A percentile compares a stretch with the other conserved stretches of the same genome.
These are phyloP conservation scores for Licmophora abbreviata DNA, from an alignment of 108 stramenopile species.

Conservation along the genomic window DNA sequence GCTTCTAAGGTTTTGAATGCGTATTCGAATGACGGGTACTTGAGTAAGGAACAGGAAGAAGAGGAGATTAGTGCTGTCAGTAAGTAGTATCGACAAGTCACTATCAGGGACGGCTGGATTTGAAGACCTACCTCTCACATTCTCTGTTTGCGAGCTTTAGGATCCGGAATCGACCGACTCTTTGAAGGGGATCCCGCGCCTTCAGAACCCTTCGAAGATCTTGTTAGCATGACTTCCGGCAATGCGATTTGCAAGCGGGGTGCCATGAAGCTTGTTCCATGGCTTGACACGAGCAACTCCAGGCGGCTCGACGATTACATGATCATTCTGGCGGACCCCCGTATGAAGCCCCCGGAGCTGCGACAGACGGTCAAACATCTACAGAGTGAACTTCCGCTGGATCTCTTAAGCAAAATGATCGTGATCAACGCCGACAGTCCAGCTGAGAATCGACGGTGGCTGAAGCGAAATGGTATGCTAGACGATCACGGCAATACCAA, in stretches of 20 bases:
- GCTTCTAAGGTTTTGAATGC: slow-evolving; percentile 7
- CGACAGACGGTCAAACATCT: slow-evolving; percentile 39
- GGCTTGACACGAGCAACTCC: slow-evolving; percentile 24
- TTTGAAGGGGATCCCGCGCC: slow-evolving; percentile 83
- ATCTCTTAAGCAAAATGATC: slow-evolving; percentile 35
- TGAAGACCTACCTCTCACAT: no score
- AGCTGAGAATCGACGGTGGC: slow-evolving; percentile 57
- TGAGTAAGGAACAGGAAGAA: slow-evolving; percentile 67
- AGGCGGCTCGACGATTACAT: slow-evolving; percentile 17
- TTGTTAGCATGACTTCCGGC: slow-evolving; percentile 35
- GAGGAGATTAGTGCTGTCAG: slow-evolving; percentile 34
- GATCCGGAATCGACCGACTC: slow-evolving; percentile 37
- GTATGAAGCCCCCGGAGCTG: slow-evolving; percentile 57
- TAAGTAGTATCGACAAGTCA: slow-evolving; percentile 3
- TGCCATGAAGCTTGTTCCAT: slow-evolving; percentile 45
- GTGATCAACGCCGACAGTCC: slow-evolving; percentile 77
- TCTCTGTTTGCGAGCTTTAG: no score
- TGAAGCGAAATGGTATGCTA: slow-evolving; percentile 51
- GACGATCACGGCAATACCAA: not conserved
- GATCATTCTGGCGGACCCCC: slow-evolving; percentile 61
- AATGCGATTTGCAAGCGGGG: slow-evolving; percentile 41
- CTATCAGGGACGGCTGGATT: not conserved
- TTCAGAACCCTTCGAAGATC: slow-evolving; percentile 48
- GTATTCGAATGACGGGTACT: slow-evolving; percentile 37
- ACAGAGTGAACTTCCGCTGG: slow-evolving; percentile 19